Evolutionary conservation across 2,329 filamentous ascomycete species (phyloP), one percentile per base, ranked within the genome.

Genomic region (Lachnellula arida): DNA sequence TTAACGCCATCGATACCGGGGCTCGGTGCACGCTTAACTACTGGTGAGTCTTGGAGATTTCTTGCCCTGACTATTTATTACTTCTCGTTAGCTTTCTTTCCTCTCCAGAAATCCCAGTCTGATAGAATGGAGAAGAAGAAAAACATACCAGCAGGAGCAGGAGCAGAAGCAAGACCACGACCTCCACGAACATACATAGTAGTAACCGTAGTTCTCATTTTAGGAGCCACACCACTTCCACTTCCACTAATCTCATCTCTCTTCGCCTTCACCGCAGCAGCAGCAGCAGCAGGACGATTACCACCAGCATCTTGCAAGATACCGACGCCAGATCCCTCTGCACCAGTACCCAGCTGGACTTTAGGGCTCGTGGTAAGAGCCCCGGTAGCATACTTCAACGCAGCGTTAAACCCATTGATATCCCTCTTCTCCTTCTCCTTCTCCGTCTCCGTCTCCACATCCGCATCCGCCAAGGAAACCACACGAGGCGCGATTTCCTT

Each of bases 401-500:
- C 73, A 7, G 72, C 70, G 60, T 75, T 72, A 58, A 76, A 76
- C 47, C 74, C 72, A 42, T 66, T 59, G 19, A 73, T 63, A 57
- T 75, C 73, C 57, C 74, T 70, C 62, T 73, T 74, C 17, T 25
- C 22, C 7, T n/a, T 25, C n/a, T 49, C 28, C 15, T 4, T 8
- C 12, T 58, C 46, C 8, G 14, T 15, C 47, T 17, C n/a, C 15
- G 3, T 8, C 12, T 58, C 47, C 55, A n/a, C n/a, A n/a, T n/a
- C n/a, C n/a, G n/a, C n/a, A n/a, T 60, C 54, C 49, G 43, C 46
- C 46, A 58, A 28, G 7, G 22, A 32, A n/a, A 59, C 54, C 17
- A 67, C 64, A 11, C 76, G 74, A 23, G 76, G 76, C 23, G 74
- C 72, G 60, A 78, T 77, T 61, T 76, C 73, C 69, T 78, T 78